A percentile compares a stretch with the other conserved stretches of the same genome.
Evolutionary conservation across 768 basidiomycete genomes (phyloP).

Genomic region (Hortiboletus flavorubellus): DNA sequence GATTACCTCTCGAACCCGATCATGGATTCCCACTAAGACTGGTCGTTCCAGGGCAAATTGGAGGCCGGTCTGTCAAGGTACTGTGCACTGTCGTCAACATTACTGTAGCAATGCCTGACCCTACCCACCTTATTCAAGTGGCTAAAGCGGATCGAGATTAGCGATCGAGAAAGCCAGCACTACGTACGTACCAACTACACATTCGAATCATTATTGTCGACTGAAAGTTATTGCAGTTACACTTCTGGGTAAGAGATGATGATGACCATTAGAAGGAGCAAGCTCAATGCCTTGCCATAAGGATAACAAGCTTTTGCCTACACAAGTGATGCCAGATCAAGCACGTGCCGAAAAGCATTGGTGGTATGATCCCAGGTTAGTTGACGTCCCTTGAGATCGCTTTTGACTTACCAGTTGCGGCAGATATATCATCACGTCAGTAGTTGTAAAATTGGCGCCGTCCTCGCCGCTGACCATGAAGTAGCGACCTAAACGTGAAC

Average conservation of each 20-base stretch:
- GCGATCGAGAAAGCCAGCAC: conserved; percentile 49
- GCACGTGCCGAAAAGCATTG: conserved; percentile 48
- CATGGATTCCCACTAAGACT: conserved; percentile 67
- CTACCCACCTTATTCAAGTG: conserved; percentile 36
- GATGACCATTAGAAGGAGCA: not conserved
- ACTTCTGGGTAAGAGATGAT: conserved; percentile 31
- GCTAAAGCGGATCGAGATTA: conserved; percentile 53
- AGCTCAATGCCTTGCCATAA: conserved; percentile 4
- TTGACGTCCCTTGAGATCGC: not conserved
- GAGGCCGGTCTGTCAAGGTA: conserved; percentile 51
- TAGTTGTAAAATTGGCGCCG: not conserved
- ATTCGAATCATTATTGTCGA: not conserved
- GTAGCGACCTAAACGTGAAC: conserved; percentile 58
- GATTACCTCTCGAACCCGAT: conserved; percentile 54
- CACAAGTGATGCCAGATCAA: conserved; percentile 46
- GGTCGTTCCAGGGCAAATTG: conserved; percentile 61
- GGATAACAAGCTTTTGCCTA: conserved; percentile 65
- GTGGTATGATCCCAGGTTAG: conserved; percentile 52
- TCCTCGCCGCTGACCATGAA: conserved; percentile 24
- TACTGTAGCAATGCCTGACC: not conserved
- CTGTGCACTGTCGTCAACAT: not conserved
- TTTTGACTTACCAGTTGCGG: not conserved
- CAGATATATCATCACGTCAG: conserved; percentile 35
- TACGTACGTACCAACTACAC: conserved; percentile 29
- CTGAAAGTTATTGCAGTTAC: conserved; percentile 23